These are phyloP conservation scores for Penicillium sp. DNA, from an alignment of 2,329 filamentous ascomycete genomes.

Conservation along the genomic window DNA sequence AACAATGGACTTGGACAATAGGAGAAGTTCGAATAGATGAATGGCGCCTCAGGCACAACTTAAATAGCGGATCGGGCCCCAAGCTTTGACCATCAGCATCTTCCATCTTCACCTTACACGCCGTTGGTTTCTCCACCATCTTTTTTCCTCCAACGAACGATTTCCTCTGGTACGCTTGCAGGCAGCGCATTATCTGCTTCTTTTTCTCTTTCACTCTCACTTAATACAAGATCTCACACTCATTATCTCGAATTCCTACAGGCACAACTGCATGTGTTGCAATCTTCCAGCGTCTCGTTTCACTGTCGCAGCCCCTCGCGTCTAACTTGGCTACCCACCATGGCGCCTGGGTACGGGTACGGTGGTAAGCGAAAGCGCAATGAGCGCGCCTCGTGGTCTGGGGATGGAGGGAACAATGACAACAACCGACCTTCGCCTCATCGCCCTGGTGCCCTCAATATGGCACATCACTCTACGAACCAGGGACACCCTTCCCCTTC, in stretches of 20 bases:
- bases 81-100: constrained; percentile 20
- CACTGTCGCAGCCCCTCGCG: constrained; percentile 27
- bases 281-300: constrained; percentile 27
- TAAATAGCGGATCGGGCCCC: constrained; percentile 5
- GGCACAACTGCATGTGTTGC: constrained; percentile 33
- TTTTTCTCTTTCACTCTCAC: neutral
- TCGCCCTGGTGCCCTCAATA: constrained; percentile 46
- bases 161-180: constrained; percentile 16
- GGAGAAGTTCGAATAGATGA: no score
- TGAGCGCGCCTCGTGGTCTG: constrained; percentile 44
- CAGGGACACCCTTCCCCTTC: constrained; percentile 37
- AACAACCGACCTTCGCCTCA: constrained; percentile 45
- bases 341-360: constrained; percentile 49
- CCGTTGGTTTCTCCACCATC: constrained; percentile 3
- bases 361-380: constrained; percentile 55
- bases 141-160: constrained; percentile 8
- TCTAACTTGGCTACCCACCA: constrained; percentile 33
- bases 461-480: constrained; percentile 49
- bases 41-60: constrained; percentile 19
- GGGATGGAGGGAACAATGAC: constrained; percentile 40
- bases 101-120: constrained; percentile 17
- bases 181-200: neutral
- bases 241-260: constrained; percentile 4
- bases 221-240: constrained; percentile 16
- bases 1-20: no score